These are phyloP conservation scores for Rhizopus delemar DNA, from an alignment of 371 early-diverging fungal species.

Conservation along the genomic window DNA sequence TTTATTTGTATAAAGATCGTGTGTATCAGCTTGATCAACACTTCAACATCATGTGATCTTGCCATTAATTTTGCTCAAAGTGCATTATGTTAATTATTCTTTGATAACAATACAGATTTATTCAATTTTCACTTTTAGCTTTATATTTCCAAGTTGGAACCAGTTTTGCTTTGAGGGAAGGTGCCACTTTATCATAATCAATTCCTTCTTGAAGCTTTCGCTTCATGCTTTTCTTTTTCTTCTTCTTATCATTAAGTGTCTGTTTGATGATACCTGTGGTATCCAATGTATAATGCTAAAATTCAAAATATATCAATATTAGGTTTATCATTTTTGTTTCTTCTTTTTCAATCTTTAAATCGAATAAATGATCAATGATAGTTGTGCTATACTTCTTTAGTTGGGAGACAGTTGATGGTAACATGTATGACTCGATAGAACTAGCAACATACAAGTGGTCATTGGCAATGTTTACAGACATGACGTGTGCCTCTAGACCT, in stretches of 20 bases:
- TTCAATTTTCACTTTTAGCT: slow-evolving; percentile 2
- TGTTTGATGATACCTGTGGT: slow-evolving; percentile 8
- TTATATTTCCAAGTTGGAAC: slow-evolving; percentile 1
- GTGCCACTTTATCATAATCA: background rate
- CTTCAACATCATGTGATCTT: slow-evolving; percentile 1
- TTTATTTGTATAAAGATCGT: slow-evolving; percentile 2
- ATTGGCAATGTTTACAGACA: too few species aligned
- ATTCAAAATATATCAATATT: too few species aligned
- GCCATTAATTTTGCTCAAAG: slow-evolving; percentile 4
- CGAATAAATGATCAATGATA: too few species aligned
- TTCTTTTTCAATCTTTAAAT: too few species aligned
- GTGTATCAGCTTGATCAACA: slow-evolving; percentile 6
- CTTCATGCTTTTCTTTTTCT: slow-evolving; percentile 18
- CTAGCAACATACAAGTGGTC: too few species aligned
- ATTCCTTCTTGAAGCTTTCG: slow-evolving; percentile 8
- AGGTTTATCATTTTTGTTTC: too few species aligned
- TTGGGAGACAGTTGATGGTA: too few species aligned
- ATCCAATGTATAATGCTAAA: too few species aligned
- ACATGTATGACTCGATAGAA: too few species aligned
- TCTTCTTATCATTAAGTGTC: slow-evolving; percentile 12
- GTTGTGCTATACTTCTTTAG: too few species aligned
- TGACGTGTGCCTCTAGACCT: too few species aligned
- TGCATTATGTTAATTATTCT: slow-evolving; percentile 2
- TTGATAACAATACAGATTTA: background rate
- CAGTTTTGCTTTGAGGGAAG: background rate